Conservation (phyloP, 192 early-diverging fungal genomes). For the Linnemannia schmuckeri region DNA sequence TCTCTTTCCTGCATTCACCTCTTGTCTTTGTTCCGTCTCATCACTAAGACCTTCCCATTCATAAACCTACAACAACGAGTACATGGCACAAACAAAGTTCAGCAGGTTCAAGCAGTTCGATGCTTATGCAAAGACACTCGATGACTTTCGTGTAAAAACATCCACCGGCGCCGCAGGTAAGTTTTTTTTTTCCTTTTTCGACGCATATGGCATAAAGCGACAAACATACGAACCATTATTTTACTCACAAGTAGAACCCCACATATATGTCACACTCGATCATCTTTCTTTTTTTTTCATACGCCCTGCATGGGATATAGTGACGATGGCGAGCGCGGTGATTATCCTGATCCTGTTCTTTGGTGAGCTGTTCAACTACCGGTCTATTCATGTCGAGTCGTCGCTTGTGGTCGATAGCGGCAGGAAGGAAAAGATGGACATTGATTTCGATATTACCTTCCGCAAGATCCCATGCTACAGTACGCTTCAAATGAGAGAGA, state of each 20-base stretch:
- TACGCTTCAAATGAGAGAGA: too few relatives aligned
- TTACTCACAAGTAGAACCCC: too few relatives aligned
- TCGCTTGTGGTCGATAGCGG: conserved; percentile 84
- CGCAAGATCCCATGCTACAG: conserved; percentile 89
- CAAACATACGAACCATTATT: too few relatives aligned
- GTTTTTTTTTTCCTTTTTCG: too few relatives aligned
- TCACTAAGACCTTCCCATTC: too few relatives aligned
- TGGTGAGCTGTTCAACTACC: conserved; percentile 86
- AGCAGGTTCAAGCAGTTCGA: conserved; percentile 69
- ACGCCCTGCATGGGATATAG: conserved; percentile 36
- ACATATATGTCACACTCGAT: too few relatives aligned
- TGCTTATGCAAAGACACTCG: conserved; percentile 94
- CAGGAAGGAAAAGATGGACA: conserved; percentile 89
- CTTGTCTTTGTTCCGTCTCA: too few relatives aligned
- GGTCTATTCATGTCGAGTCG: conserved; percentile 71
- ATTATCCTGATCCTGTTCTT: conserved; percentile 81
- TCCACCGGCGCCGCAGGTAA: conserved; percentile 21
- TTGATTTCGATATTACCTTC: conserved; percentile 90
- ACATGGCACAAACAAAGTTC: conserved; percentile 32
- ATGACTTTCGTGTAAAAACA: conserved; percentile 79
- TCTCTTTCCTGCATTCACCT: not conserved
- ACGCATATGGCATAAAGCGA: not conserved
- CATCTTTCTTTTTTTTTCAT: not conserved
- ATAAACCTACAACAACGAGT: not conserved
- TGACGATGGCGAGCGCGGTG: conserved; percentile 80